phyloP scores from a whole-genome alignment of 176 grass and related monocot species.

The Cocos nucifera region DNA sequence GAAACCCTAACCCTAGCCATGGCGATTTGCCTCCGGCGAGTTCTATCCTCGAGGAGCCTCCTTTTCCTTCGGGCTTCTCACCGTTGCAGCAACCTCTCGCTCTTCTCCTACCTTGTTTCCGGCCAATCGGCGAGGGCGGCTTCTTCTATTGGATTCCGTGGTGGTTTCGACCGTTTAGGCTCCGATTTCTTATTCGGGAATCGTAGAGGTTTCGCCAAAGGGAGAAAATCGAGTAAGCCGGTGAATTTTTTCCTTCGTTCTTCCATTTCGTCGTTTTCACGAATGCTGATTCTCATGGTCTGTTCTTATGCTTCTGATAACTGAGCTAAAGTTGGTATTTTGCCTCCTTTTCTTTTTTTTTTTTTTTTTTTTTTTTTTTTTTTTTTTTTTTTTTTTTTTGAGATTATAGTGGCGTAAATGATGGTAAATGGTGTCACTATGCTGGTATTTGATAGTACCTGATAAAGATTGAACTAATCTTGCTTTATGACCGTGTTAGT shows the following conservation, averaged over 20 bases:
- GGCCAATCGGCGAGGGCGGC: not conserved
- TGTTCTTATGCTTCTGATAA: not conserved
- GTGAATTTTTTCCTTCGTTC: not conserved
- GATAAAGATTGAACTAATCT: too few species aligned
- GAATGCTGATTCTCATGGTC: not conserved
- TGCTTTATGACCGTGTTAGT: too few species aligned
- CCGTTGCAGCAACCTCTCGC: conserved; percentile 1
- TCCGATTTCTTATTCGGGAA: not conserved
- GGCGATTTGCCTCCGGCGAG: conserved; percentile 5
- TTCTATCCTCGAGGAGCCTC: not conserved
- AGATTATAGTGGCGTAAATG: too few species aligned
- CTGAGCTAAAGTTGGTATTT: too few species aligned
- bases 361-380: too few species aligned
- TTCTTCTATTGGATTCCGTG: not conserved
- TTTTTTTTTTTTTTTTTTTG: too few species aligned
- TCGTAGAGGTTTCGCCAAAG: conserved; percentile 6
- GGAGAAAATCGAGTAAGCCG: conserved; percentile 6
- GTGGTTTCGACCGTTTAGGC: not conserved
- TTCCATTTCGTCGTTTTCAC: not conserved
- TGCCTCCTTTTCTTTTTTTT: too few species aligned
- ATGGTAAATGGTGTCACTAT: too few species aligned
- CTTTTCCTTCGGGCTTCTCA: not conserved
- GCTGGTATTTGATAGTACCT: too few species aligned
- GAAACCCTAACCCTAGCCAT: conserved; percentile 2
- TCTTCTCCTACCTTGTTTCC: not conserved